phyloP scores from a whole-genome alignment of 106 monocot genomes.

The Dioscorea alata region DNA sequence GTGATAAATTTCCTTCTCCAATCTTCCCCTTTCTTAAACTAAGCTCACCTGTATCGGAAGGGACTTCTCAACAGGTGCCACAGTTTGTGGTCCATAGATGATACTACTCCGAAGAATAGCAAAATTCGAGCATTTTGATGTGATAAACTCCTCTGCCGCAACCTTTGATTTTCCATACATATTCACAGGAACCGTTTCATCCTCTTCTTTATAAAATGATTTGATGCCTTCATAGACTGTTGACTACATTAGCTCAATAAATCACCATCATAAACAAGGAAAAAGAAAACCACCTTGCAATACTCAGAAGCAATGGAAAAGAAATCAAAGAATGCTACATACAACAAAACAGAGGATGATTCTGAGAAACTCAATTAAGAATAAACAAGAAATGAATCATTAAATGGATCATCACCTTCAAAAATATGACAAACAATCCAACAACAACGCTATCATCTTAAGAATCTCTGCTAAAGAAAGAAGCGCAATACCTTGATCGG shows the following conservation, averaged over 20 bases:
- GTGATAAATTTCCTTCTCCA: not conserved
- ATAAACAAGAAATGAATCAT: too few species aligned
- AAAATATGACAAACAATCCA: too few species aligned
- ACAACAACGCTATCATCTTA: too few species aligned
- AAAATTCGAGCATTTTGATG: constrained; percentile 58
- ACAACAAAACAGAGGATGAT: too few species aligned
- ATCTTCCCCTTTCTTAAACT: not conserved
- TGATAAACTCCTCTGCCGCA: constrained; percentile 73
- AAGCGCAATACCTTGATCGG: constrained; percentile 72
- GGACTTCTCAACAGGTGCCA: constrained; percentile 75
- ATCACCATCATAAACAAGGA: not conserved
- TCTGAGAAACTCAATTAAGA: too few species aligned
- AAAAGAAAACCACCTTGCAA: not conserved
- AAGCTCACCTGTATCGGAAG: constrained; percentile 77
- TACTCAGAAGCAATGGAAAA: not conserved
- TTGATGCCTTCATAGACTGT: constrained; percentile 90
- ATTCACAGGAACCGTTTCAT: constrained; percentile 78
- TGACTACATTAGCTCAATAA: not conserved
- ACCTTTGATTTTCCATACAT: constrained; percentile 96
- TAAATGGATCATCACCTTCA: too few species aligned
- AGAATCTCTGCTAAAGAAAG: too few species aligned
- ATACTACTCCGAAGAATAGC: constrained; percentile 87
- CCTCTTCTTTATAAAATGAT: constrained; percentile 98
- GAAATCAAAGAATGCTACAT: too few species aligned
- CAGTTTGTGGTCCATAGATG: constrained; percentile 83